Evolutionary conservation across 2,329 filamentous ascomycete species (phyloP), one percentile per base, ranked within the genome.

Genomic region (Colletotrichum tropicale): DNA sequence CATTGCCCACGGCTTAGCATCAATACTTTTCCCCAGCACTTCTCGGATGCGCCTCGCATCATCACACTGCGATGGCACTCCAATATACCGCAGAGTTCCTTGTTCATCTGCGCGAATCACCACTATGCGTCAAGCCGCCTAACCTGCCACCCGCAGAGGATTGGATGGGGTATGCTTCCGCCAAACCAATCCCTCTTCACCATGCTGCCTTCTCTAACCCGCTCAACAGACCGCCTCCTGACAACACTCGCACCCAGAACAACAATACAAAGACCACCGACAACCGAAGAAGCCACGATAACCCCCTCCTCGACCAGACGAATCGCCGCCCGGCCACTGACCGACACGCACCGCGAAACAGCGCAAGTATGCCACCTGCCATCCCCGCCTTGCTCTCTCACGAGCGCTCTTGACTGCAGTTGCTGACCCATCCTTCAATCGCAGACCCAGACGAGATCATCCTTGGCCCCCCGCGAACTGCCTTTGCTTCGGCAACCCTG

Each of bases 81-180:
- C 91, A 92, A 88, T 98, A 98, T 85, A 91, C 94, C 77, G 89
- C 91, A 85, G 94, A 96, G 78, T 90, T 94, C 85, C 89, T 98
- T 80, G 88, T 95, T 81, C 89, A 90, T 83, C 88, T 98, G 81
- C 92, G 93, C 85, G 89, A 94, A 76, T 98, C 96, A 78, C 96
- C 96, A 78, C 89, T 98, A 84, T 96, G 96, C 82, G 88, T 90
- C 80, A 98, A 95, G 85, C 96, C 96, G 62, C 88, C 93, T 78
- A 91, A 90, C 78, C 90, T 98, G 61, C 96, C 96, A 78, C 94
- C 95, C 30, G 91, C 94, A 78, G 95, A 98, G 87, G 95, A 98
- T 88, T 98, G 96, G 96, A 98, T 98, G 95, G 96, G 96, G 94
- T 98, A 89, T 83, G 91, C 85, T 65, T 52, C 43, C 43, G 26